Evolutionary conservation across 305 asterid species (phyloP).

Genomic region (Rubia balearica): DNA sequence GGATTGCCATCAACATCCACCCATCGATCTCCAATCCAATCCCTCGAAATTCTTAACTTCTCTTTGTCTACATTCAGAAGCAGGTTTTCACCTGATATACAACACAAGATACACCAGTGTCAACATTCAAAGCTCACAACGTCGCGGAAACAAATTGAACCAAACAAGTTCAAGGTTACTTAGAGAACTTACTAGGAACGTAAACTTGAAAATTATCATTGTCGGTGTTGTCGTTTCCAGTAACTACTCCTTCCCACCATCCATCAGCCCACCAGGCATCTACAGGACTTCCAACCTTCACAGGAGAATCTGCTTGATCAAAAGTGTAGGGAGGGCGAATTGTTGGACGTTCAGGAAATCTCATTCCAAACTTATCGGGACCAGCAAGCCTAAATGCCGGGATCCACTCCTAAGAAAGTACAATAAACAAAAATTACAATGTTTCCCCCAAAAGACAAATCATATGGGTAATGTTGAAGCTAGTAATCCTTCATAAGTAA

Average conservation of each 20-base stretch:
- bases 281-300: constrained; percentile 69
- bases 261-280: constrained; percentile 99
- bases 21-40: constrained; percentile 85
- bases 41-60: constrained; percentile 74
- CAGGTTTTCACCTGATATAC: constrained; percentile 70
- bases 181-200: constrained; percentile 53
- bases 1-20: constrained; percentile 64
- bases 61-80: constrained; percentile 39
- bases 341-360: constrained; percentile 57
- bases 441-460: not conserved
- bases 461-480: not conserved
- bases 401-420: constrained; percentile 63
- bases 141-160: not conserved
- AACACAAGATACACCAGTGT: not conserved
- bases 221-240: constrained; percentile 28
- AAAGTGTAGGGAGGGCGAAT: constrained; percentile 54
- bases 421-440: not conserved
- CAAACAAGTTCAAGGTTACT: not conserved
- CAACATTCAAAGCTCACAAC: not conserved
- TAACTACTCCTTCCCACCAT: constrained; percentile 97
- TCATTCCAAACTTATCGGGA: constrained; percentile 77
- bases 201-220: constrained; percentile 52
- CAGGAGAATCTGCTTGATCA: constrained; percentile 25
- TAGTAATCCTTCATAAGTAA: not conserved
- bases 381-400: constrained; percentile 59